Evolutionary conservation across 2,329 filamentous ascomycete species (phyloP).

Genomic region (Diaporthe ampelina): DNA sequence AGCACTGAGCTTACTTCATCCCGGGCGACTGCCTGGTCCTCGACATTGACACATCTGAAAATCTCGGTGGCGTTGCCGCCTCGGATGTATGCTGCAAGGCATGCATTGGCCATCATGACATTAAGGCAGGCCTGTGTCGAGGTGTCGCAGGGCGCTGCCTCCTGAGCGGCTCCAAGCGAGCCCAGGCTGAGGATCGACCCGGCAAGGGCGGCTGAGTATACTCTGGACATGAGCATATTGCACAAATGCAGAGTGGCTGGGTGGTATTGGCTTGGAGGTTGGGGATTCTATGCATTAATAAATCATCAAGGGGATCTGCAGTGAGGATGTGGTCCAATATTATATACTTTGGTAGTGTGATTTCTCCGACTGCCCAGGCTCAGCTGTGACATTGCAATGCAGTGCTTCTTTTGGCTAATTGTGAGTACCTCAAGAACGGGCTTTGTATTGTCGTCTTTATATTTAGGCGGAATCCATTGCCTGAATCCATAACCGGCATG

Average conservation of each 20-base stretch:
- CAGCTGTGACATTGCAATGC: not conserved
- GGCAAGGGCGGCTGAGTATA: not conserved
- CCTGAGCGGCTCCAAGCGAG: not conserved
- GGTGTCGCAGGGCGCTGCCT: not conserved
- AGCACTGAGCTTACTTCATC: not conserved
- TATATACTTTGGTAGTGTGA: not conserved
- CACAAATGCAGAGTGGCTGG: not conserved
- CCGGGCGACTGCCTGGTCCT: not conserved
- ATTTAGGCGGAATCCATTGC: slow-evolving; percentile 11
- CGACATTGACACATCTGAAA: not conserved
- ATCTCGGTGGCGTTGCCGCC: slow-evolving; percentile 3
- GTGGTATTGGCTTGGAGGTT: too few species aligned
- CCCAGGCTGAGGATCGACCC: not conserved
- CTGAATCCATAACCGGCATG: not conserved
- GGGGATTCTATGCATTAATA: not conserved
- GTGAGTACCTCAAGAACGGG: not conserved
- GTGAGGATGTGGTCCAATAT: not conserved
- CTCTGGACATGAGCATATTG: not conserved
- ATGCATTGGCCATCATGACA: slow-evolving; percentile 3
- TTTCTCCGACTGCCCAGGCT: not conserved
- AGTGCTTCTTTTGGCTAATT: slow-evolving; percentile 9
- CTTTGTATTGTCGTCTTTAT: not conserved
- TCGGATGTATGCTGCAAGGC: not conserved
- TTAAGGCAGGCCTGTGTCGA: not conserved
- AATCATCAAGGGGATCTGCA: not conserved